A percentile compares a stretch with the other conserved stretches of the same genome.
phyloP scores from a whole-genome alignment of 1,284 basidiomycete species.

The Cystobasidiaceae sp. region DNA sequence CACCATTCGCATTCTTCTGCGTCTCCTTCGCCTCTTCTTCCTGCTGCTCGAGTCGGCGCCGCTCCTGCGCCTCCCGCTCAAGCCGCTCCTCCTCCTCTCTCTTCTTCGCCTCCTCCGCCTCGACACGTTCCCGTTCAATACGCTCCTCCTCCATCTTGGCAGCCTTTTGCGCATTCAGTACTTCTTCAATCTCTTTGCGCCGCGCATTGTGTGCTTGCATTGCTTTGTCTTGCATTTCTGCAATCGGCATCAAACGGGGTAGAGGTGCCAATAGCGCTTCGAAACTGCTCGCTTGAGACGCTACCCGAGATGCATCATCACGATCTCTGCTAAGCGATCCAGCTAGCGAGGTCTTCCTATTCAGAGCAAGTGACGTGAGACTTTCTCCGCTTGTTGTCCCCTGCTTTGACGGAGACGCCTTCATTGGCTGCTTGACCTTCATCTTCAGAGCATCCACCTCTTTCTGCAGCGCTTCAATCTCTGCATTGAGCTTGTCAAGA shows the following conservation, averaged over 20 bases:
- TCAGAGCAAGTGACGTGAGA: too few species aligned
- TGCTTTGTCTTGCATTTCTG: slow-evolving; percentile 27
- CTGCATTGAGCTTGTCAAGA: slow-evolving; percentile 18
- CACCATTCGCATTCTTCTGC: not conserved
- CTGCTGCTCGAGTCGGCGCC: not conserved
- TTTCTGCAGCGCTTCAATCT: slow-evolving; percentile 10
- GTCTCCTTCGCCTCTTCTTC: slow-evolving; percentile 3
- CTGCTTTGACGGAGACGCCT: not conserved
- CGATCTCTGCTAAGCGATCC: too few species aligned
- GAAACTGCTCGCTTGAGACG: not conserved
- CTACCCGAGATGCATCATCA: too few species aligned
- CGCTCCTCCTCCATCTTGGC: slow-evolving; percentile 29
- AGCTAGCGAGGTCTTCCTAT: too few species aligned
- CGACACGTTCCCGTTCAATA: not conserved
- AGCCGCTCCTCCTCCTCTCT: not conserved
- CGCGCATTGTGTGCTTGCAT: slow-evolving; percentile 28
- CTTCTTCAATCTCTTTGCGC: slow-evolving; percentile 7
- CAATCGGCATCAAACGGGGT: slow-evolving; percentile 6
- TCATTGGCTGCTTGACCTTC: not conserved
- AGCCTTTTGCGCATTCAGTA: slow-evolving; percentile 1
- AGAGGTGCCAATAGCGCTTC: slow-evolving; percentile 19
- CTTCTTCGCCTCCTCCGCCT: slow-evolving; percentile 4
- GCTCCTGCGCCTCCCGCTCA: not conserved
- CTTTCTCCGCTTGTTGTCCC: too few species aligned
- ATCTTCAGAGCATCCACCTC: slow-evolving; percentile 9